phyloP scores from a whole-genome alignment of 1,284 basidiomycete genomes.

The Naganishia sp. region DNA sequence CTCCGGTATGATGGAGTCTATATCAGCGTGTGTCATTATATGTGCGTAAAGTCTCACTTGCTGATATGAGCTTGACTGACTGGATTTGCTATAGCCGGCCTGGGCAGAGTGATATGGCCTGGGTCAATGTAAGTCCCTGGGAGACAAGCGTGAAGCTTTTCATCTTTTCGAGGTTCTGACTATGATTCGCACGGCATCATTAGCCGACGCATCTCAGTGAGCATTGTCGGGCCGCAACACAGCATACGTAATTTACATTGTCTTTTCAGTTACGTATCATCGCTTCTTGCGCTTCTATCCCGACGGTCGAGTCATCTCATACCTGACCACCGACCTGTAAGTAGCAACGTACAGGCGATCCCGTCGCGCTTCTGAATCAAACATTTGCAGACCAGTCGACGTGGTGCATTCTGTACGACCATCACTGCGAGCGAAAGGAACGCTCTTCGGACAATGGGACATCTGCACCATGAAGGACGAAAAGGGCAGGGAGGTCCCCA shows the following conservation, averaged over 20 bases:
- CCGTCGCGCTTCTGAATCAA: background rate
- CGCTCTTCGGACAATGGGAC: constrained; percentile 51
- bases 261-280: constrained; percentile 51
- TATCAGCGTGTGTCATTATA: constrained; percentile 77
- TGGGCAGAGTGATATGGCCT: constrained; percentile 74
- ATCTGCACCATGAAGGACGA: constrained; percentile 37
- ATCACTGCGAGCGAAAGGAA: constrained; percentile 72
- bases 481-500: constrained; percentile 16
- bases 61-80: constrained; percentile 17
- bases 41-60: constrained; percentile 52
- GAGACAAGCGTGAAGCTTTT: constrained; percentile 4
- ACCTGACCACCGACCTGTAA: constrained; percentile 78
- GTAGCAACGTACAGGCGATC: constrained; percentile 38
- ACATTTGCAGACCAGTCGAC: constrained; percentile 61
- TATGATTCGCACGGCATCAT: too few relatives aligned
- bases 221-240: constrained; percentile 10
- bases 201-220: constrained; percentile 52
- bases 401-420: constrained; percentile 77
- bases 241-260: background rate
- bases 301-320: constrained; percentile 79
- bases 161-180: background rate
- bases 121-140: constrained; percentile 69
- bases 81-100: constrained; percentile 60
- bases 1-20: constrained; percentile 82
- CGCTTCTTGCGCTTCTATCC: constrained; percentile 78